A percentile compares a stretch with the other conserved stretches of the same genome.
Evolutionary conservation across 805 yeast genomes (phyloP).

Genomic region (Sugiyamaella americana): DNA sequence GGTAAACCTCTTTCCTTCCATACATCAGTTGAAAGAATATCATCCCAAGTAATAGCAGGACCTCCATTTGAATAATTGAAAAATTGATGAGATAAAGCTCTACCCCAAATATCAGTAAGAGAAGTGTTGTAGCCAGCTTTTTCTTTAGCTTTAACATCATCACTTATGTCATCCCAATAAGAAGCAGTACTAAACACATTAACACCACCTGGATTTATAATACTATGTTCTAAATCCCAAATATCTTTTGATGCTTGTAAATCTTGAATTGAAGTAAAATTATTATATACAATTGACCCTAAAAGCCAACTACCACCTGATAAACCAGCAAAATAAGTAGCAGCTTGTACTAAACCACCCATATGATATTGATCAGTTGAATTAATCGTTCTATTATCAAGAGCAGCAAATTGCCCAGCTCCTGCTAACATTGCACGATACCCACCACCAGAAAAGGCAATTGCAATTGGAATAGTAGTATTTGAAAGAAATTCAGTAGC

Average conservation of each 20-base stretch:
- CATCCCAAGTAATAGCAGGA: constrained; percentile 54
- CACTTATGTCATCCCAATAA: constrained; percentile 41
- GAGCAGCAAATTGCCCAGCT: constrained; percentile 75
- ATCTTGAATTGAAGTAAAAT: constrained; percentile 64
- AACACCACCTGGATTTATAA: constrained; percentile 57
- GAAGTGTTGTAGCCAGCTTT: constrained; percentile 65
- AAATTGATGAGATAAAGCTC: constrained; percentile 67
- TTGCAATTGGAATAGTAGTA: constrained; percentile 31
- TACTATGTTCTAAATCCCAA: constrained; percentile 64
- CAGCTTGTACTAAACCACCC: constrained; percentile 67
- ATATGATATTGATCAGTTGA: constrained; percentile 45
- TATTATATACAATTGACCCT: constrained; percentile 60
- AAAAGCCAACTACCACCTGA: constrained; percentile 85
- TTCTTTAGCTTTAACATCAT: constrained; percentile 48
- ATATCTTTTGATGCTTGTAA: constrained; percentile 44
- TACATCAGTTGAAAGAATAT: constrained; percentile 53
- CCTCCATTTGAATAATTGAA: constrained; percentile 58
- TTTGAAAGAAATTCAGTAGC: constrained; percentile 30
- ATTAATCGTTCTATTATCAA: constrained; percentile 63
- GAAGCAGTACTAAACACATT: constrained; percentile 46
- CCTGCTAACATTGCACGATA: constrained; percentile 83
- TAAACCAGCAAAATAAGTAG: constrained; percentile 68
- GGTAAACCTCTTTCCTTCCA: constrained; percentile 62
- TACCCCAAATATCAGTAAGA: constrained; percentile 77
- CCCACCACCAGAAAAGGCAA: constrained; percentile 81